Evolutionary conservation across 345 rosid genomes (phyloP).

Genomic region (Lenwebbia sp.): DNA sequence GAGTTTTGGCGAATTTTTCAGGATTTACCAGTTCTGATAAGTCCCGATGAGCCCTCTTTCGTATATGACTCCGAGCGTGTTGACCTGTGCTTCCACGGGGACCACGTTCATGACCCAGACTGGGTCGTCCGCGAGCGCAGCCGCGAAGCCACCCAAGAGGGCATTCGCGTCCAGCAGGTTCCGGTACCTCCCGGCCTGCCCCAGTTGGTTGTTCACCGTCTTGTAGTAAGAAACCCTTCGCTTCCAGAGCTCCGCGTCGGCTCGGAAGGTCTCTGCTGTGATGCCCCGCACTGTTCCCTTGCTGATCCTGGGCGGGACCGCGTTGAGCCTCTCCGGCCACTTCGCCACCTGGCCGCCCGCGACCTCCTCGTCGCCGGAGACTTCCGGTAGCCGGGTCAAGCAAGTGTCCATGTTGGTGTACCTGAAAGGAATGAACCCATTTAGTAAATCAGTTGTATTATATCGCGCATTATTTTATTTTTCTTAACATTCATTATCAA

Average conservation of each 20-base stretch:
- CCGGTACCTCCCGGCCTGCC: constrained; percentile 28
- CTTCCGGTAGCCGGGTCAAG: constrained; percentile 30
- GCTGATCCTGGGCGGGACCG: constrained; percentile 34
- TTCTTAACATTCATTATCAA: neutral
- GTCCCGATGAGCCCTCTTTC: constrained; percentile 44
- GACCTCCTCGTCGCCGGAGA: constrained; percentile 5
- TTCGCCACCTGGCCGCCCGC: constrained; percentile 24
- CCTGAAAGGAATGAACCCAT: constrained; percentile 9
- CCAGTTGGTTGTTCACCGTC: constrained; percentile 21
- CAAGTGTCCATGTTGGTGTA: constrained; percentile 34
- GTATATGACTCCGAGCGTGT: constrained; percentile 36
- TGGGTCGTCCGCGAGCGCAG: constrained; percentile 22
- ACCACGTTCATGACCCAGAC: constrained; percentile 46
- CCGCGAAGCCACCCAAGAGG: constrained; percentile 38
- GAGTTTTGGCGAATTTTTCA: neutral
- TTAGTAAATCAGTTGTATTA: neutral
- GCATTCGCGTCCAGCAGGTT: constrained; percentile 47
- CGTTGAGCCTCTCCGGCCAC: constrained; percentile 33
- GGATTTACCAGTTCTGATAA: constrained; percentile 30
- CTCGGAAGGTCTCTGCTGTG: constrained; percentile 17
- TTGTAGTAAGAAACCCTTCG: constrained; percentile 31
- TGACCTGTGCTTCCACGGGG: constrained; percentile 20
- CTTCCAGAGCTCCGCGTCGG: constrained; percentile 22
- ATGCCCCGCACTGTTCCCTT: constrained; percentile 27
- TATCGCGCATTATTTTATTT: neutral